Percentiles rank a stretch among this genome's conserved stretches.
Conservation (phyloP, 2,329 filamentous ascomycete species). For the Hypoxylon sp. region DNA sequence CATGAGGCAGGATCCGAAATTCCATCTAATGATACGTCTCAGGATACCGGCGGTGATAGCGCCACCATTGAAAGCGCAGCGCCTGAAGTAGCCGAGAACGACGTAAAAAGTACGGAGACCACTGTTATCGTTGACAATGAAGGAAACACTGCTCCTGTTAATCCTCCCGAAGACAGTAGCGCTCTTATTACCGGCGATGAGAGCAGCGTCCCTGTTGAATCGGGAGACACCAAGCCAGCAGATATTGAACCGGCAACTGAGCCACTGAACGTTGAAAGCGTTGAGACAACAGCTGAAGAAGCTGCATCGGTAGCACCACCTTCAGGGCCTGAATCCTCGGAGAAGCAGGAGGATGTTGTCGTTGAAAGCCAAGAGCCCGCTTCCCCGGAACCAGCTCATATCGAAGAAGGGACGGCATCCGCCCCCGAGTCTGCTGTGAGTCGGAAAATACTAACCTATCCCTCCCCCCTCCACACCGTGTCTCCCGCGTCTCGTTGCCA, state of each 20-base stretch:
- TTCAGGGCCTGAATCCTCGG: neutral
- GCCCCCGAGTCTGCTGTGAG: constrained; percentile 7
- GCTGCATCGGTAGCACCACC: neutral
- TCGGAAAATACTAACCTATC: neutral
- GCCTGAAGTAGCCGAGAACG: neutral
- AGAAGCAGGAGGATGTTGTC: constrained; percentile 7
- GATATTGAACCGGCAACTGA: neutral
- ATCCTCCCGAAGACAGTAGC: neutral
- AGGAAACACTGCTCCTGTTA: neutral
- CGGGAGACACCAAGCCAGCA: neutral
- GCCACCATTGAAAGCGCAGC: neutral
- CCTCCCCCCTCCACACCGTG: too few species aligned
- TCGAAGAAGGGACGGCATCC: neutral
- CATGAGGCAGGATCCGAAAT: neutral
- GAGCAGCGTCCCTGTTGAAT: neutral
- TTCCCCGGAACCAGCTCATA: neutral
- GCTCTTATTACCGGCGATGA: neutral
- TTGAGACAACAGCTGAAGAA: neutral
- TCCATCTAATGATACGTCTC: neutral
- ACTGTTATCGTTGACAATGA: neutral
- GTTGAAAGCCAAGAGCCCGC: constrained; percentile 25
- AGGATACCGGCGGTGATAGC: neutral
- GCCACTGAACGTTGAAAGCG: neutral
- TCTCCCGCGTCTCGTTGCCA: neutral
- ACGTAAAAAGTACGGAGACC: neutral